Evolutionary conservation across 2,329 filamentous ascomycete genomes (phyloP), one percentile per base, ranked within the genome.

Genomic region (Colletotrichum sojae): DNA sequence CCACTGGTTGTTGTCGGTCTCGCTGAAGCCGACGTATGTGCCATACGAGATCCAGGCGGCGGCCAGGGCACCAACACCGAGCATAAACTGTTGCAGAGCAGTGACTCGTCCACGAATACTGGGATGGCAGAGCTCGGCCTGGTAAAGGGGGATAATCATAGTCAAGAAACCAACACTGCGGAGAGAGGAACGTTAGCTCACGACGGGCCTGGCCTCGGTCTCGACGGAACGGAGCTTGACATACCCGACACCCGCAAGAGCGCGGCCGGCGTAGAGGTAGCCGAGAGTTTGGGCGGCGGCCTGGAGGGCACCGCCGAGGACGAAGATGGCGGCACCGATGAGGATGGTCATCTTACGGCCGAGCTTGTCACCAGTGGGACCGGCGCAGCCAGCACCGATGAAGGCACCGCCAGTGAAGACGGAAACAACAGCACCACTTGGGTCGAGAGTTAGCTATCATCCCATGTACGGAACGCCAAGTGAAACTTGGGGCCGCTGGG

Each of bases 371-470:
- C 90, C 90, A 43, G 82, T 74, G 1, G 88, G 85, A 69, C 92
- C 93, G 46, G 90, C 92, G 43, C 89, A 80, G 39, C 83, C 82
- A 27, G 92, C 89, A 9, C 92, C 92, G 71, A 92, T 87, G 80
- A 94, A 94, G 22, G 92, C 92, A n/a, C 86, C 86, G 45, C 92
- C 91, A 0, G 93, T 95, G 78, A 95, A 95, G 68, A 94, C 85
- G 1, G 91, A 92, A 16, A 95, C 92, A 0, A 94, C 91, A 4
- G 91, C 88, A 61, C 91, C 92, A 45, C 86, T 90, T 36, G 3
- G 55, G 5, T 45, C 53, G 18, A 57, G 9, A 8, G 25, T 20
- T 25, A 58, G 55, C 18, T 39, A 10, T 46, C 15, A 12, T 31
- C 18, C 46, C 27, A n/a, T 39, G 8, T 10, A 36, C 31, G 31